phyloP scores from a whole-genome alignment of 2,329 filamentous ascomycete genomes.

The Diplodia intermedia region DNA sequence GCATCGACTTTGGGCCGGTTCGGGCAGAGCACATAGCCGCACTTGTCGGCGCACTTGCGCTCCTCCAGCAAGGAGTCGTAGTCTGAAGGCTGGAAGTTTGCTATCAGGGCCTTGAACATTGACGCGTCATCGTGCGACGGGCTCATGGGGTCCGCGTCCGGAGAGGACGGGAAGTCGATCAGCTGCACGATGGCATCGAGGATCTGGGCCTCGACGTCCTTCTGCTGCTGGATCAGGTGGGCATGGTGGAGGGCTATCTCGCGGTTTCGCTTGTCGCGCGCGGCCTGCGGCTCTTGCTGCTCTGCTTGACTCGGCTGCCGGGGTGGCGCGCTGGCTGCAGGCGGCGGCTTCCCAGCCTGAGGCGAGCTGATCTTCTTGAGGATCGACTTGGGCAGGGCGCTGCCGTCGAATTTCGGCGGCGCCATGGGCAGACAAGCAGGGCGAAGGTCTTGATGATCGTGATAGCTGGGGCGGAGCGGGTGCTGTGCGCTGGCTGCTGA shows the following conservation, averaged over 20 bases:
- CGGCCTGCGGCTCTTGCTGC: constrained; percentile 36
- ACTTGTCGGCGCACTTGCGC: constrained; percentile 81
- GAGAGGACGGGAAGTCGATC: constrained; percentile 66
- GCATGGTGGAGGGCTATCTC: constrained; percentile 83
- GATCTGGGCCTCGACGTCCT: constrained; percentile 77
- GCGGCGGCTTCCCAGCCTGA: constrained; percentile 15
- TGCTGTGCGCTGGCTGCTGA: constrained; percentile 28
- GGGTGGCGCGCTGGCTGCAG: constrained; percentile 18
- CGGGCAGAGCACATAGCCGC: constrained; percentile 83
- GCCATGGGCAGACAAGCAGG: constrained; percentile 21
- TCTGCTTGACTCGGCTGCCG: constrained; percentile 37
- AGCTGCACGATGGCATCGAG: constrained; percentile 75
- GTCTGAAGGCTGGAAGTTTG: constrained; percentile 82
- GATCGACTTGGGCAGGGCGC: constrained; percentile 54
- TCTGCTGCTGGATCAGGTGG: constrained; percentile 79
- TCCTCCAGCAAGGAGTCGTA: constrained; percentile 90
- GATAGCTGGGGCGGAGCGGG: constrained; percentile 27
- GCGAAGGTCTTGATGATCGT: constrained; percentile 28
- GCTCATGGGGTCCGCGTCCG: constrained; percentile 57
- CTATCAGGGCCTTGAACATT: constrained; percentile 70
- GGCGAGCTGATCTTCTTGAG: constrained; percentile 49
- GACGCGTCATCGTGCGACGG: constrained; percentile 66
- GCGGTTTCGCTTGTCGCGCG: constrained; percentile 52
- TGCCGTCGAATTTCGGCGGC: constrained; percentile 31
- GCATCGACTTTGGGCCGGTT: constrained; percentile 66